Evolutionary conservation across 164 flowering plant species (phyloP), one percentile per base, ranked within the genome.

Genomic region (Litsea cubeba): DNA sequence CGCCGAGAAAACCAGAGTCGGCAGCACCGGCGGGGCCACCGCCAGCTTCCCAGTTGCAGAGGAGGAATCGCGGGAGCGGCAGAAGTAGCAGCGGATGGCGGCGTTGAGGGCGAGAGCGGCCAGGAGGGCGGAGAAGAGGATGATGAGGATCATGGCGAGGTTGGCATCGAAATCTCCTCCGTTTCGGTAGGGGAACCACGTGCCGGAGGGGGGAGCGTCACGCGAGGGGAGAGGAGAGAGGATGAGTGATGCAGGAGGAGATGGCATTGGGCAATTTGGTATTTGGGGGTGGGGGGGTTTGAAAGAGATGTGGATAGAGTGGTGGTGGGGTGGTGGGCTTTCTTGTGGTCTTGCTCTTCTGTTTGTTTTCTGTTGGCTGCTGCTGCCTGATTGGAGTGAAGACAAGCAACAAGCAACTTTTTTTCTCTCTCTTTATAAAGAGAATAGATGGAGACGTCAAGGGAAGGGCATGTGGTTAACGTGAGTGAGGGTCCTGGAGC

Each of bases 111-210:
- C 82, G n/a, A 85, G 77, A 23, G 81, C 79, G 25, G 84, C 84
- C 50, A 82, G 76, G 63, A 85, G 84, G 1, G 83, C 87, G 65
- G 82, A 81, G 71, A 84, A 70, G 77, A 87, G 83, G 72, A 87
- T 25, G 78, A 87, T 74, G 71, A 87, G 71, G 77, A 85, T 63
- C 76, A 77, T 69, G 30, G 77, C 84, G 0, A 77, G 71, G 83
- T 85, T 82, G 30, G 84, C 80, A 71, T 79, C 84, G 63, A 83
- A 77, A 32, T 80, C 83, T 11, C 73, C 58, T 1, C 85, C 76
- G 74, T 64, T 79, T 50, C 76, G 17, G 78, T 80, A 82, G 35
- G 84, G 82, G 65, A 71, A 67, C 86, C 86, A 80, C 20, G 57
- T n/a, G 78, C 78, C 72, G 66, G 18, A 62, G 51, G 50, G 49